Percentiles rank a stretch among this genome's conserved stretches.
Conservation (phyloP, 2,329 filamentous ascomycete genomes). For the Helotiales sp. region DNA sequence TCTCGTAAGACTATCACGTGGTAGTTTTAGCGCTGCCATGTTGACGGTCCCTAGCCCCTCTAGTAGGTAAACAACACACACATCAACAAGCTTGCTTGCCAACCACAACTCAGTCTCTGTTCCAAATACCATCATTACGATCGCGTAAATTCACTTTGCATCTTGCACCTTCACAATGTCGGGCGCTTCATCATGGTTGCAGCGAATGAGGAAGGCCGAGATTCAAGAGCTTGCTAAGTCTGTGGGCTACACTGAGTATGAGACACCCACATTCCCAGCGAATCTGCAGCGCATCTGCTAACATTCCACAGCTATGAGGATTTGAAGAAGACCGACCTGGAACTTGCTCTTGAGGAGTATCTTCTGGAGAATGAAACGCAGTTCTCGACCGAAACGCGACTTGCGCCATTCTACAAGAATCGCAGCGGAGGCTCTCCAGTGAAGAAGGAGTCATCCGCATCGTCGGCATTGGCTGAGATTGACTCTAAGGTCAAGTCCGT, state of each 20-base stretch:
- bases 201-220: conserved; percentile 79
- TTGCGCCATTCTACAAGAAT: conserved; percentile 74
- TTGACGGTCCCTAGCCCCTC: too few species aligned
- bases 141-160: conserved; percentile 50
- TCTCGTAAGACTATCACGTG: too few species aligned
- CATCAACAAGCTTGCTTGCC: conserved; percentile 9
- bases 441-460: conserved; percentile 49
- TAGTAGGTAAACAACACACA: conserved; percentile 9
- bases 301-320: conserved; percentile 59
- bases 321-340: conserved; percentile 78
- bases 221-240: conserved; percentile 72
- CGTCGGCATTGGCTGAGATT: conserved; percentile 37
- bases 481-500: conserved; percentile 44
- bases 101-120: conserved; percentile 7
- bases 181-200: conserved; percentile 68
- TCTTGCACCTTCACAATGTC: conserved; percentile 55
- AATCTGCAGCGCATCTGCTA: conserved; percentile 8
- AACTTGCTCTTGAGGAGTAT: conserved; percentile 70
- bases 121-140: conserved; percentile 22
- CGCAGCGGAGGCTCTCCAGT: conserved; percentile 64
- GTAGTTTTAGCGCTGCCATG: too few species aligned
- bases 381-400: conserved; percentile 61
- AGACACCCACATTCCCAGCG: conserved; percentile 37
- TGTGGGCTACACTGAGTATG: conserved; percentile 70
- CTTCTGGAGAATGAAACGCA: conserved; percentile 67